These are phyloP conservation scores for Globisporangium abappressorium DNA, from an alignment of 352 stramenopile species.

Conservation along the genomic window DNA sequence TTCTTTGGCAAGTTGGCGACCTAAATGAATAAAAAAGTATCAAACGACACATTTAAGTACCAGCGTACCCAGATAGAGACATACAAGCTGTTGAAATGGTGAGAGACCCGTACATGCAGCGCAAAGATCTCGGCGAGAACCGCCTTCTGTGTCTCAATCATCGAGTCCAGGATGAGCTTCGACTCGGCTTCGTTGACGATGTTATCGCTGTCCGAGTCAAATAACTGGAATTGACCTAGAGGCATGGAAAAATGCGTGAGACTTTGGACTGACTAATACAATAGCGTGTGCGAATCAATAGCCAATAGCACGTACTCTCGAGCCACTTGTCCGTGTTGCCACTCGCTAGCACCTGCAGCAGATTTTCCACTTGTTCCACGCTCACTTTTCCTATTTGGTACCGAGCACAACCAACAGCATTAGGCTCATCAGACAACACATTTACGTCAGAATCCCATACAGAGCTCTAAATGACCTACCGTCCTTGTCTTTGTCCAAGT, in stretches of 20 bases:
- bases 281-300: neutral
- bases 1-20: constrained; percentile 68
- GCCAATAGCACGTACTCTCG: constrained; percentile 22
- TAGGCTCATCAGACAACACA: neutral
- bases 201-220: constrained; percentile 51
- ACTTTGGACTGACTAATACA: neutral
- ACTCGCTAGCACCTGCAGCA: constrained; percentile 34
- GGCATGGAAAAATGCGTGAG: neutral
- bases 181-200: constrained; percentile 56
- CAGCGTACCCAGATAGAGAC: neutral
- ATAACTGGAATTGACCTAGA: constrained; percentile 58
- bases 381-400: constrained; percentile 35
- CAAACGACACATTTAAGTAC: neutral
- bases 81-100: neutral
- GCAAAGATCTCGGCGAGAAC: constrained; percentile 62
- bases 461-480: constrained; percentile 21
- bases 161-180: constrained; percentile 53
- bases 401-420: neutral
- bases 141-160: constrained; percentile 50
- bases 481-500: constrained; percentile 65
- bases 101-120: constrained; percentile 36
- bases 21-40: constrained; percentile 18
- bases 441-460: neutral
- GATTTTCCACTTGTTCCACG: constrained; percentile 34
- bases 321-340: constrained; percentile 46